Base-by-base conservation (phyloP, 2,329 filamentous ascomycete species). In the Hymenoscyphus salicellus region DNA sequence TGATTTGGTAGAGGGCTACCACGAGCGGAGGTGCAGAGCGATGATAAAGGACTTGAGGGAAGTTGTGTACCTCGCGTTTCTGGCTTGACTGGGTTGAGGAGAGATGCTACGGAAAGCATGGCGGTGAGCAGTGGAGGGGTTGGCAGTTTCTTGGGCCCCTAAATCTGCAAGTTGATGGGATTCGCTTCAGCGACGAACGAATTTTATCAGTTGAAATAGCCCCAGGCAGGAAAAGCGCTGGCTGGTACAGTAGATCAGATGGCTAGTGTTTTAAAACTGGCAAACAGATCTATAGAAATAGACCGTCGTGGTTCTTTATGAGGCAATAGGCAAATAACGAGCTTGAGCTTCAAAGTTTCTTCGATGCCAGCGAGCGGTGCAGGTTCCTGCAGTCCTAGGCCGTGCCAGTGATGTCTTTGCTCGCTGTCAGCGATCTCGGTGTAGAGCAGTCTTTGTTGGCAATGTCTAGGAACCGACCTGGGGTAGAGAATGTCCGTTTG, bases 101-200 rank as follows among this genome's bases (percentile, higher is more conserved):
- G 81, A 69, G 85, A 87, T 43, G 85, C 81, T 69, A 90, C 81
- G 58, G 88, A 86, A 66, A 89, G 76, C 88, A 90, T 90, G 66
- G 66, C 68, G 72, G 69, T 74, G 72, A 72, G 68, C 36, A 58
- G 58, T 68, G 66, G 63, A 58, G 56, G 55, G 60, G 68, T 66
- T 65, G 66, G 62, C 66, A 61, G 63, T 64, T 52, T 61, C 28
- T 30, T 69, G 55, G 55, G 61, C 64, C 60, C 71, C 67, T 64
- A 68, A 65, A 63, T 68, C 68, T 73, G 72, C 71, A 72, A 66
- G 67, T 65, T 61, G 56, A 57, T 60, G 62, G 63, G 63, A 68
- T 65, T 66, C 23, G 63, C 58, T 69, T 68, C 58, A 61, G 66
- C 65, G 64, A 68, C 66, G 67, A 71, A 69, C 36, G 62, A 61